Evolutionary conservation across 2,329 filamentous ascomycete species (phyloP).

Genomic region (Colletotrichum kahawae): DNA sequence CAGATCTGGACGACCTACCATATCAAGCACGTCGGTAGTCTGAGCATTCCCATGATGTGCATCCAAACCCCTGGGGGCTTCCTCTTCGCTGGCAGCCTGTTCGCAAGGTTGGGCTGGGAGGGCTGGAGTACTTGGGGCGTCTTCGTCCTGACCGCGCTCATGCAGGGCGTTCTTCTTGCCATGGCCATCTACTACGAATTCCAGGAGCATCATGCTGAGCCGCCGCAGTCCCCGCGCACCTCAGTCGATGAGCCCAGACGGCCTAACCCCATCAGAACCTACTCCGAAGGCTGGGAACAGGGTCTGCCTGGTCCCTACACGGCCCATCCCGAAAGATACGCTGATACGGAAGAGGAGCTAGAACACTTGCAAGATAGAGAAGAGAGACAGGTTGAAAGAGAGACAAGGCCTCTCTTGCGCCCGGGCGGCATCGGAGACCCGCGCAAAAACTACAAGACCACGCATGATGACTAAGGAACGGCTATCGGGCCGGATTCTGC

Average conservation of each 20-base stretch:
- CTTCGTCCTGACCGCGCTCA: constrained; percentile 81
- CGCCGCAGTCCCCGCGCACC: constrained; percentile 2
- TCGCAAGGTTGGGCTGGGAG: constrained; percentile 74
- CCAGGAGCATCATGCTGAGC: constrained; percentile 40
- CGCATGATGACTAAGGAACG: constrained; percentile 11
- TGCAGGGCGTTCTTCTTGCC: constrained; percentile 81
- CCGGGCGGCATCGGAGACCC: constrained; percentile 56
- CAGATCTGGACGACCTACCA: constrained; percentile 93
- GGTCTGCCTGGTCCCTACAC: constrained; percentile 56
- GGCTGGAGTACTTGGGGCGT: constrained; percentile 98
- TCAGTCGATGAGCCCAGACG: constrained; percentile 29
- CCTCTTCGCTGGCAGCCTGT: constrained; percentile 86
- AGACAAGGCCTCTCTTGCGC: constrained; percentile 55
- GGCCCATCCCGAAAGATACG: constrained; percentile 57
- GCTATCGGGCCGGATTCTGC: neutral
- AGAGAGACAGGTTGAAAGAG: constrained; percentile 53
- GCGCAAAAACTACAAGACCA: constrained; percentile 42
- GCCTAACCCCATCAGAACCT: constrained; percentile 46
- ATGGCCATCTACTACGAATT: constrained; percentile 84
- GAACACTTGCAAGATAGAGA: constrained; percentile 56
- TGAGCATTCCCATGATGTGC: constrained; percentile 97
- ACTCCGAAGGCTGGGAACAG: constrained; percentile 57
- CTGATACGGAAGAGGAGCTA: constrained; percentile 55
- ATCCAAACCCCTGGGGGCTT: constrained; percentile 95
- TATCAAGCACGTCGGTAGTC: constrained; percentile 83